Evolutionary conservation across 352 stramenopile genomes (phyloP).

Genomic region (Pythium aristosporum): DNA sequence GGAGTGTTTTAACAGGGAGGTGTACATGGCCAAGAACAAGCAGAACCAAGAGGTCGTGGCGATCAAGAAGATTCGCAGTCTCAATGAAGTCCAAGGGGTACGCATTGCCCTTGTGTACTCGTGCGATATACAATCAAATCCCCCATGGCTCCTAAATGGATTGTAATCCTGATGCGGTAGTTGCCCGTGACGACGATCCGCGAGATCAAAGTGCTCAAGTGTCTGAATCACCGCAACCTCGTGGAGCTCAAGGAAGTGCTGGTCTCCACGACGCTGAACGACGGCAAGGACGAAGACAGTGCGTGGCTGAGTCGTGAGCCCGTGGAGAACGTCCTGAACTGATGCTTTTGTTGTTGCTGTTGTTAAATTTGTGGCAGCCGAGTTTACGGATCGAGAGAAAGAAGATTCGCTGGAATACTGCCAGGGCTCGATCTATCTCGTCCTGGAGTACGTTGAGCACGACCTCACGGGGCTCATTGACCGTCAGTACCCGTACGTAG

Average conservation of each 20-base stretch:
- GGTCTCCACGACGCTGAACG: constrained; percentile 76
- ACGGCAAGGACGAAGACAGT: constrained; percentile 64
- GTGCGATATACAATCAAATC: neutral
- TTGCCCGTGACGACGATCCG: constrained; percentile 95
- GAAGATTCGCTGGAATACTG: constrained; percentile 84
- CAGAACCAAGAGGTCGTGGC: constrained; percentile 79
- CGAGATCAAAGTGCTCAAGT: constrained; percentile 99
- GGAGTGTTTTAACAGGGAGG: constrained; percentile 41
- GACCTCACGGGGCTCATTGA: constrained; percentile 88
- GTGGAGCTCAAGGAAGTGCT: constrained; percentile 97
- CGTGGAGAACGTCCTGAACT: neutral
- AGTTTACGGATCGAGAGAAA: constrained; percentile 86
- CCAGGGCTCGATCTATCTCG: constrained; percentile 85
- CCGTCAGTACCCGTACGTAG: constrained; percentile 71
- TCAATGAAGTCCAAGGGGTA: constrained; percentile 89
- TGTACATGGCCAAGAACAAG: constrained; percentile 90
- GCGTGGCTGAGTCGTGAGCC: neutral
- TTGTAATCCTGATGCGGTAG: constrained; percentile 30
- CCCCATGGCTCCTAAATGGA: neutral
- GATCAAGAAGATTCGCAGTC: constrained; percentile 91
- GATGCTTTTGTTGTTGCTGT: neutral
- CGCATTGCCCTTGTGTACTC: constrained; percentile 15
- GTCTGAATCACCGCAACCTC: constrained; percentile 94
- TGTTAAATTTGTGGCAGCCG: constrained; percentile 30
- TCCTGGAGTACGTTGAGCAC: constrained; percentile 89